Base-by-base conservation (phyloP, 176 grass and related monocot genomes). In the Aegilops tauschii region DNA sequence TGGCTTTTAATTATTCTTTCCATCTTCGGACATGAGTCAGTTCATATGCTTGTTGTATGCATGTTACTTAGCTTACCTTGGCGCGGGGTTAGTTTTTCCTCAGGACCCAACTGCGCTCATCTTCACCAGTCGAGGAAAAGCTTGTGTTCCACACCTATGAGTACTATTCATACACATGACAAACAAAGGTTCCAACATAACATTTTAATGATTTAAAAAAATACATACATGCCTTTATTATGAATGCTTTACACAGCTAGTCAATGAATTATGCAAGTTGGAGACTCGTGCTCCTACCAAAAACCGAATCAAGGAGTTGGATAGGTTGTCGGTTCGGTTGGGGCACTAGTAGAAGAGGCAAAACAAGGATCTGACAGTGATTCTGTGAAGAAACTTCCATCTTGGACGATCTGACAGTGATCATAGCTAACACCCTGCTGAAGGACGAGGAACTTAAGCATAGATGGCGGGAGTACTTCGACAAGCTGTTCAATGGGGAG, bases 251-350 rank as follows among this genome's bases (percentile, higher is more conserved):
- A 71, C 9, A 40, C 68, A 71, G n/a, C 21, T 18, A 71, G 68
- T n/a, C 35, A 40, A n/a, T 35, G 4, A 11, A 35, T 18, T 39
- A 39, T 12, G 35, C 36, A 71, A 39, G 35, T 71, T 71, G 32
- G 42, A 44, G 32, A 93, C 96, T 61, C 96, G 96, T 7, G 72
- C 92, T 21, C 96, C 96, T 61, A 98, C 93, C 47, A 94, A 93
- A 64, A 98, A 92, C 77, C 80, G 96, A 49, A 94, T 95, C 77
- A 94, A 90, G 83, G 96, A 98, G 80, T 73, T 98, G 76, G 93
- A 98, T 75, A 88, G 79, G 78, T 79, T 98, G 72, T 84, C 88
- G 18, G 54, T 69, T 67, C 82, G 88, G 42, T 79, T 98, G 84
- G 50, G 83, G 40, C 65, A 79, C 90, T 98, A 58, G 65, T 96